These are phyloP conservation scores for Lasiodiplodia hormozganensis DNA, from an alignment of 2,329 filamentous ascomycete species.

Conservation along the genomic window DNA sequence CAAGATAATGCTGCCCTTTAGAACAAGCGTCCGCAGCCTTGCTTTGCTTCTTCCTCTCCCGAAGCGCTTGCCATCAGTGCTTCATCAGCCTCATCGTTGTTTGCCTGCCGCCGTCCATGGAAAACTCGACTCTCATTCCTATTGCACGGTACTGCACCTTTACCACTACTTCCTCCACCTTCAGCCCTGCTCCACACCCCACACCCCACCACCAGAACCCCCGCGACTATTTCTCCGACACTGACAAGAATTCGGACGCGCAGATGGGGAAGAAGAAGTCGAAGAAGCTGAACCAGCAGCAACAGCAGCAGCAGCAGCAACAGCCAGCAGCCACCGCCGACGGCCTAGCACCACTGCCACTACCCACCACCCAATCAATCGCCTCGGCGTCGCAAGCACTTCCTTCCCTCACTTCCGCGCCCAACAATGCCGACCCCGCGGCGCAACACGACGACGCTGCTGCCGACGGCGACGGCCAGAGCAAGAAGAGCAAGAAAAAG, in stretches of 20 bases:
- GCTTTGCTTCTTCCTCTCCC: not conserved
- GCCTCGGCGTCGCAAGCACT: not conserved
- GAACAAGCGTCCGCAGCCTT: slow-evolving; percentile 8
- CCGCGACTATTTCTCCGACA: not conserved
- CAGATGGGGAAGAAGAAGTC: slow-evolving; percentile 28
- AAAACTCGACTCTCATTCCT: not conserved
- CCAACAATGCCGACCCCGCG: not conserved
- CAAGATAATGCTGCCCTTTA: slow-evolving; percentile 2
- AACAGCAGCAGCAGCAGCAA: not conserved
- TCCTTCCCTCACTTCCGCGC: not conserved
- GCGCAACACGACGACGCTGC: not conserved
- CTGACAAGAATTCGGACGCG: slow-evolving; percentile 1
- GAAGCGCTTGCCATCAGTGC: not conserved
- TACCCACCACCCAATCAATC: not conserved
- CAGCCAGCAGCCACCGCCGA: not conserved
- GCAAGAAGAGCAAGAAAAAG: slow-evolving; percentile 6
- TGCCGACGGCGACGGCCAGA: not conserved
- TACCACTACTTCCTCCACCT: not conserved
- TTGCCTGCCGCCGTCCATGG: slow-evolving; percentile 20
- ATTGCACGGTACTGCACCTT: slow-evolving; percentile 7
- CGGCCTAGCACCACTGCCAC: not conserved
- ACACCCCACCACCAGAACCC: not conserved
- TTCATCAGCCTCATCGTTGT: not conserved
- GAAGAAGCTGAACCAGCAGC: slow-evolving; percentile 18
- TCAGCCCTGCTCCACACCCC: not conserved